Percentiles rank a stretch among this genome's conserved stretches.
These are phyloP conservation scores for Eutrema salsugineum DNA, from an alignment of 441 rosid genomes.

Conservation along the genomic window DNA sequence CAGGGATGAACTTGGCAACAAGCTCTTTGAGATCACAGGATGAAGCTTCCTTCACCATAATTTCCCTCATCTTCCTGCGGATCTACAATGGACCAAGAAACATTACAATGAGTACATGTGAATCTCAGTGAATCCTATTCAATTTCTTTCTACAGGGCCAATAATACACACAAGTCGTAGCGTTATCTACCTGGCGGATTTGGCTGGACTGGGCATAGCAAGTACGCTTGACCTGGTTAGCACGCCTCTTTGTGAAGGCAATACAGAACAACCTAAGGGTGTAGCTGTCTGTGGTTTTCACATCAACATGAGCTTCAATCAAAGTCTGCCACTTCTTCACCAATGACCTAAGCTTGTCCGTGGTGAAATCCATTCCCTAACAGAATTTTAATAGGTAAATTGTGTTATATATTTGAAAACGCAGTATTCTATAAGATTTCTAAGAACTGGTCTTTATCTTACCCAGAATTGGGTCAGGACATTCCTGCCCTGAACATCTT, in stretches of 20 bases:
- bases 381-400: not conserved
- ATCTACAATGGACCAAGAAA: slow-evolving; percentile 36
- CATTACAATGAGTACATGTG: not conserved
- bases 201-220: slow-evolving; percentile 91
- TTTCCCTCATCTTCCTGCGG: slow-evolving; percentile 73
- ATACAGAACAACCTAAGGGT: slow-evolving; percentile 89
- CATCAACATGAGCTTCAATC: slow-evolving; percentile 92
- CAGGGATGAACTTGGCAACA: slow-evolving; percentile 70
- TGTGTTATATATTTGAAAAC: not conserved
- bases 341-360: slow-evolving; percentile 89
- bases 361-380: slow-evolving; percentile 92
- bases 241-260: slow-evolving; percentile 82
- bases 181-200: slow-evolving; percentile 55
- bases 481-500: slow-evolving; percentile 89
- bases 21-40: slow-evolving; percentile 73
- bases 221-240: slow-evolving; percentile 93
- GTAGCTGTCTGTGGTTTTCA: slow-evolving; percentile 77
- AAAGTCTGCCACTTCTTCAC: slow-evolving; percentile 88
- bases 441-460: slow-evolving; percentile 34
- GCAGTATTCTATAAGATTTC: not conserved
- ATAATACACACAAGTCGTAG: not conserved
- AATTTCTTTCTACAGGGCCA: slow-evolving; percentile 19
- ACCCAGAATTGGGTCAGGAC: slow-evolving; percentile 97
- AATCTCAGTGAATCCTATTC: not conserved
- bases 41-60: slow-evolving; percentile 63